These are phyloP conservation scores for Coniferiporia weirii DNA, from an alignment of 1,284 basidiomycete species.

Conservation along the genomic window DNA sequence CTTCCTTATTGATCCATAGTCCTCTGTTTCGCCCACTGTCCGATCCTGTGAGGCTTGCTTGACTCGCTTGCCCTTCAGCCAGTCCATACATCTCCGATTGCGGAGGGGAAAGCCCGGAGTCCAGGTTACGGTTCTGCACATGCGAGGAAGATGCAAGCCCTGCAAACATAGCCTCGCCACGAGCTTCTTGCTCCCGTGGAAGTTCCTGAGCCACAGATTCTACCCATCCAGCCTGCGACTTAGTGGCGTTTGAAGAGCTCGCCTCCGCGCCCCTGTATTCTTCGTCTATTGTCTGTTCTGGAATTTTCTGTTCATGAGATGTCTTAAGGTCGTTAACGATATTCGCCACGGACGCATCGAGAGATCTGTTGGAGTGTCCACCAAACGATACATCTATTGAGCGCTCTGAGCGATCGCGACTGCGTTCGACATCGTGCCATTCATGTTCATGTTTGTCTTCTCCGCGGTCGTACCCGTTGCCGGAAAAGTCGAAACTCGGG, in stretches of 20 bases:
- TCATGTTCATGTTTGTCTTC: background rate
- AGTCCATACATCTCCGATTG: background rate
- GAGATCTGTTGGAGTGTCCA: slow-evolving; percentile 4
- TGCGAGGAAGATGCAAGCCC: background rate
- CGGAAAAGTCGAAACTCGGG: background rate
- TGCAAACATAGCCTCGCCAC: background rate
- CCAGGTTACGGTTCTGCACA: background rate
- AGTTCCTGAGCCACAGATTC: background rate
- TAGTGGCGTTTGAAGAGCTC: background rate
- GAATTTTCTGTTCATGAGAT: background rate
- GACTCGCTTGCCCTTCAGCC: background rate
- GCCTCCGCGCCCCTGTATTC: background rate
- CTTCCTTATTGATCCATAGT: slow-evolving; percentile 46
- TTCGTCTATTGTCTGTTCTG: background rate
- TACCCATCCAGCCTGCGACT: background rate
- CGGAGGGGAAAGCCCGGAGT: background rate
- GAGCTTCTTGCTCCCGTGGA: background rate
- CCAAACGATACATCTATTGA: slow-evolving; percentile 2
- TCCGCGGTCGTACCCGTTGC: background rate
- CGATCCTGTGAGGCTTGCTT: slow-evolving; percentile 4
- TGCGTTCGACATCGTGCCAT: background rate
- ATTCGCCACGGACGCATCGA: slow-evolving; percentile 4
- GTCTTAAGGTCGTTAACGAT: slow-evolving; percentile 4
- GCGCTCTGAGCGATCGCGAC: background rate
- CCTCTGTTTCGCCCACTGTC: slow-evolving; percentile 25